Evolutionary conservation across 177 flowering plant species (phyloP), one percentile per base, ranked within the genome.

Genomic region (Vitis hybrid): DNA sequence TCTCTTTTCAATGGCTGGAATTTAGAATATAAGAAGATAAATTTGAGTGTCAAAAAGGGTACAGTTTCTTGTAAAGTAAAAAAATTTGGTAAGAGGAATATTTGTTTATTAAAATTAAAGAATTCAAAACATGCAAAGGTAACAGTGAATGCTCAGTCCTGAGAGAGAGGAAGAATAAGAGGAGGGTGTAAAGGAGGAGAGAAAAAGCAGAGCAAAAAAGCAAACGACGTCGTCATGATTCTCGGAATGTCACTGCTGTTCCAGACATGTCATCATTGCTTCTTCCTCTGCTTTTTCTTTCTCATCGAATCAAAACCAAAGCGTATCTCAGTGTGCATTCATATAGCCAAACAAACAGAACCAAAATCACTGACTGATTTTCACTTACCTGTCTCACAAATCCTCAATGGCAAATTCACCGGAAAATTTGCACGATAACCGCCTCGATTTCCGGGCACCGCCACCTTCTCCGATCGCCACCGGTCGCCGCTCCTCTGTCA

Each of bases 401-500:
- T 49, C 50, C 21, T 9, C 54, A 12, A 75, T 72, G 77, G 74
- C 79, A 54, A 46, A 11, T 2, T 74, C 86, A 10, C 72, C 78
- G 32, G 70, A 69, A 66, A 52, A 68, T 69, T 14, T 59, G 58
- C 65, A 76, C 6, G 82, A 75, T 13, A 73, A 66, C 55, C 62
- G 70, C 66, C 14, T 82, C 49, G 81, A 85, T 16, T 86, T 85
- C 75, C 86, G 90, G 4, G 90, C 90, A 0, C 92, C 92, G 59
- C 92, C 92, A 54, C 92, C 92, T 1, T 88, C 92, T 15, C 92
- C 92, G 1, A 71, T 88, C 24, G 86, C 81, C 19, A 54, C 84
- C 13, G 83, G 89, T 63, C 80, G 86, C 27, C 68, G 86, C 13
- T 86, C 90, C 2, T 78, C 80, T 6, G 78, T 83, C 72, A 64